These are phyloP conservation scores for Saccharomycopsis sp. DNA, from an alignment of 805 yeast genomes.

Conservation along the genomic window DNA sequence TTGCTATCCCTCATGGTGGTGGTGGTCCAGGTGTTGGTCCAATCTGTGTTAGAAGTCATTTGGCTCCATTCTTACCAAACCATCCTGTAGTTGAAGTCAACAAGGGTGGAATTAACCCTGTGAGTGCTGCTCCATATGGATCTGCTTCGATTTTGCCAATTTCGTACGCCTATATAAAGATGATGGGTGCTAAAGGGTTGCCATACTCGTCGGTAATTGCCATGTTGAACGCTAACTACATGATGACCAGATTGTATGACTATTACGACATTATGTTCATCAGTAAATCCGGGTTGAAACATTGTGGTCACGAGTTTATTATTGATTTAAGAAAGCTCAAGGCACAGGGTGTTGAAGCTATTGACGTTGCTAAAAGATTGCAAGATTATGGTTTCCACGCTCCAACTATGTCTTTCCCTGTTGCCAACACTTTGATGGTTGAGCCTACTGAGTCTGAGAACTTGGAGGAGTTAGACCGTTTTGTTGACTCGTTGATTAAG, in stretches of 20 bases:
- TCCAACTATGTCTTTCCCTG: conserved; percentile 98
- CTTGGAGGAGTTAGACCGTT: conserved; percentile 80
- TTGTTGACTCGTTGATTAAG: conserved; percentile 77
- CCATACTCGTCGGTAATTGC: conserved; percentile 88
- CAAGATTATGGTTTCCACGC: conserved; percentile 99
- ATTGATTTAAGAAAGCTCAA: conserved; percentile 85
- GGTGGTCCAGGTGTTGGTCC: conserved; percentile 99
- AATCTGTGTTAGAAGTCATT: conserved; percentile 81
- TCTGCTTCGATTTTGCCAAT: conserved; percentile 91
- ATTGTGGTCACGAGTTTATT: conserved; percentile 96
- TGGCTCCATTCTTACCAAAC: conserved; percentile 74
- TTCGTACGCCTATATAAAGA: conserved; percentile 89
- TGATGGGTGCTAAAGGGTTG: conserved; percentile 82
- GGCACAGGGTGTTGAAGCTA: conserved; percentile 75
- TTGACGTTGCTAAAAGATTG: conserved; percentile 92
- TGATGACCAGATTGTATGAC: conserved; percentile 70
- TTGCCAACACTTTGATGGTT: conserved; percentile 94
- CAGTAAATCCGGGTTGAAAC: conserved; percentile 51
- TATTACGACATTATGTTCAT: conserved; percentile 75
- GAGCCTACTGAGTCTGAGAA: conserved; percentile 98
- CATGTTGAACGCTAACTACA: conserved; percentile 91
- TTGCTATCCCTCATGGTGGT: conserved; percentile 98
- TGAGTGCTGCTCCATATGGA: conserved; percentile 92
- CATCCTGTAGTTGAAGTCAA: conserved; percentile 60
- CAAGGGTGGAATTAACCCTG: conserved; percentile 53